Conservation (phyloP, 352 stramenopile genomes). For the Thraustotheca clavata region DNA sequence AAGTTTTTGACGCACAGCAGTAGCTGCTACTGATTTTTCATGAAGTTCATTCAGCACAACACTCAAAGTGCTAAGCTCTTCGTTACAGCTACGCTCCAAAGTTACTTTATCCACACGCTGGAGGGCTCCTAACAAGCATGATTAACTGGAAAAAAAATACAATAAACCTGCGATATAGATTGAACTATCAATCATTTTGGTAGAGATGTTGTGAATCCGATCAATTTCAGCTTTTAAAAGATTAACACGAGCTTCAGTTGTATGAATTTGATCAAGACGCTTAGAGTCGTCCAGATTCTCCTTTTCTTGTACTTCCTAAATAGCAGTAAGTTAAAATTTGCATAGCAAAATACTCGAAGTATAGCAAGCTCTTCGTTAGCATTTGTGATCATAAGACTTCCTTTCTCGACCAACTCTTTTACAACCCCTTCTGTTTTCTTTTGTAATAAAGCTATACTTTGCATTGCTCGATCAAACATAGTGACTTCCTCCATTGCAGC, state of each 20-base stretch:
- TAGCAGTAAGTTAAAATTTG: neutral
- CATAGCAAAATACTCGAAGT: neutral
- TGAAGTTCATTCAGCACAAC: neutral
- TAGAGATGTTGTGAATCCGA: neutral
- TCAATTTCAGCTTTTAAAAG: neutral
- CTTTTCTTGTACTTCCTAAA: slow-evolving; percentile 14
- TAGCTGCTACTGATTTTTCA: neutral
- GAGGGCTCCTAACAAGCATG: neutral
- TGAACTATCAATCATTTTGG: slow-evolving; percentile 2
- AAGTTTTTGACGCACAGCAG: neutral
- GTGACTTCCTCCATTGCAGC: neutral
- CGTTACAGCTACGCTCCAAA: neutral
- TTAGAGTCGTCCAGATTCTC: slow-evolving; percentile 8
- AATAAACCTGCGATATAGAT: slow-evolving; percentile 14
- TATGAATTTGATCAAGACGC: neutral
- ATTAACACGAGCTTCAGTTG: neutral
- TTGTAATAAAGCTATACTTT: slow-evolving; percentile 12
- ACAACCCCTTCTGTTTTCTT: neutral
- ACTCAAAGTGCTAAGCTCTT: neutral
- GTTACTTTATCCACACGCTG: slow-evolving; percentile 7
- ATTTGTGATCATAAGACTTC: neutral
- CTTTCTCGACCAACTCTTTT: neutral
- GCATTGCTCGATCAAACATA: slow-evolving; percentile 17
- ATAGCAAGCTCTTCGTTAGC: slow-evolving; percentile 7
- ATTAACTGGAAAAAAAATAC: neutral